Conservation (phyloP, 345 rosid genomes). For the Eucalyptus virginea region DNA sequence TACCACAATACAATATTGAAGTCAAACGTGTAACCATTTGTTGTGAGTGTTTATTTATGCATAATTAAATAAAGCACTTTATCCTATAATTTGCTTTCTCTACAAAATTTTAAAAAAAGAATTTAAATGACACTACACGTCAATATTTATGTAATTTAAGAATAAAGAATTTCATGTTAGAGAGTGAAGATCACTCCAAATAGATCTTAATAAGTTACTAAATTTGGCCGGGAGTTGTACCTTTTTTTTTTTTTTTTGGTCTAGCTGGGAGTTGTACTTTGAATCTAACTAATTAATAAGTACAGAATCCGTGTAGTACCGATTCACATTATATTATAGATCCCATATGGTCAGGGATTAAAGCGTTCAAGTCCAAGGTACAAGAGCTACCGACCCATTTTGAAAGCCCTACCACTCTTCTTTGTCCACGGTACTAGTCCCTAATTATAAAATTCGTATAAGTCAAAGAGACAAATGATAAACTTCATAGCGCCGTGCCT, state of each 20-base stretch:
- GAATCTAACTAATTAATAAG: neutral
- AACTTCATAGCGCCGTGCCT: neutral
- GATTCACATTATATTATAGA: neutral
- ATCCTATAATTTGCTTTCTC: neutral
- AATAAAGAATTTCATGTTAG: neutral
- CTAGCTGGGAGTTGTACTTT: neutral
- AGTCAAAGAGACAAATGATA: neutral
- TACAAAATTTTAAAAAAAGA: neutral
- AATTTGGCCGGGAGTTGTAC: neutral
- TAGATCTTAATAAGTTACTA: no score
- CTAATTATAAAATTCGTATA: neutral
- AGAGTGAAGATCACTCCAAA: neutral
- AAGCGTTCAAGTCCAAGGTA: neutral
- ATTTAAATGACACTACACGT: neutral
- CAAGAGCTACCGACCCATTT: neutral
- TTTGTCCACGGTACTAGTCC: neutral
- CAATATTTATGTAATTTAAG: neutral
- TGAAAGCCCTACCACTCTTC: neutral
- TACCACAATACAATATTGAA: neutral
- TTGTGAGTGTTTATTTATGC: neutral
- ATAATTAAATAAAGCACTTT: neutral
- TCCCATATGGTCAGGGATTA: neutral
- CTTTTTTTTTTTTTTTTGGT: no score
- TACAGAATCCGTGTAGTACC: neutral
- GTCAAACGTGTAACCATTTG: neutral